These are phyloP conservation scores for Margaritispora aquatica DNA, from an alignment of 495 filamentous ascomycete genomes.

Conservation along the genomic window DNA sequence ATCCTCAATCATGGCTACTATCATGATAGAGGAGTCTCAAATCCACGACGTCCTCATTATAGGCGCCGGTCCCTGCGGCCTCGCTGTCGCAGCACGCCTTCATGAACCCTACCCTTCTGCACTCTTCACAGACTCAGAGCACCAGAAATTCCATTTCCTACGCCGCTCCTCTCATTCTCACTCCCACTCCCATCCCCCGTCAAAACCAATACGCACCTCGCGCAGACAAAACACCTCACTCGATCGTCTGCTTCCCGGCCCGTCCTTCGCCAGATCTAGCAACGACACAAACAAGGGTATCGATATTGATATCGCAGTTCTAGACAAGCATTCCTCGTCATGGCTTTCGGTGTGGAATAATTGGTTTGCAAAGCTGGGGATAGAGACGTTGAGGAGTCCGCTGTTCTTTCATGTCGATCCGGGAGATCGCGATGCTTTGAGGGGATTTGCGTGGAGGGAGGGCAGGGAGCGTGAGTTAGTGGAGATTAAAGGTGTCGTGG, in stretches of 20 bases:
- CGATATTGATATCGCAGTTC: constrained; percentile 33
- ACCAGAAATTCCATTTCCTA: constrained; percentile 42
- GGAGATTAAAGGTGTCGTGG: constrained; percentile 54
- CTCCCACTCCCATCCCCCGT: neutral
- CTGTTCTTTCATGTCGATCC: constrained; percentile 66
- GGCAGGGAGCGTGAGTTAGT: constrained; percentile 42
- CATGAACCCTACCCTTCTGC: constrained; percentile 54
- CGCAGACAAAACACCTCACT: neutral
- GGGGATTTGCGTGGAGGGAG: constrained; percentile 49
- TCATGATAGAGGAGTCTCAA: constrained; percentile 1
- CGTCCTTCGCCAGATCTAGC: neutral
- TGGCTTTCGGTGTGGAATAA: constrained; percentile 55
- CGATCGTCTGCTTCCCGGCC: neutral
- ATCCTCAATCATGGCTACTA: neutral
- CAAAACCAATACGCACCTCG: neutral
- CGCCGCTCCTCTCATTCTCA: neutral
- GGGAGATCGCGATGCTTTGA: constrained; percentile 52
- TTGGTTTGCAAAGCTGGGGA: constrained; percentile 48
- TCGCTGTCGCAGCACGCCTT: constrained; percentile 52
- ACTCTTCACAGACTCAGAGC: constrained; percentile 60
- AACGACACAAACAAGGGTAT: constrained; percentile 19
- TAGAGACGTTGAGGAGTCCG: constrained; percentile 54
- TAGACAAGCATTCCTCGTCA: constrained; percentile 42
- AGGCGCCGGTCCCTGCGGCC: constrained; percentile 57
- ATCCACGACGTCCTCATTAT: constrained; percentile 55